Conservation (phyloP, 805 yeast species). For the Saturnispora gosingensis region DNA sequence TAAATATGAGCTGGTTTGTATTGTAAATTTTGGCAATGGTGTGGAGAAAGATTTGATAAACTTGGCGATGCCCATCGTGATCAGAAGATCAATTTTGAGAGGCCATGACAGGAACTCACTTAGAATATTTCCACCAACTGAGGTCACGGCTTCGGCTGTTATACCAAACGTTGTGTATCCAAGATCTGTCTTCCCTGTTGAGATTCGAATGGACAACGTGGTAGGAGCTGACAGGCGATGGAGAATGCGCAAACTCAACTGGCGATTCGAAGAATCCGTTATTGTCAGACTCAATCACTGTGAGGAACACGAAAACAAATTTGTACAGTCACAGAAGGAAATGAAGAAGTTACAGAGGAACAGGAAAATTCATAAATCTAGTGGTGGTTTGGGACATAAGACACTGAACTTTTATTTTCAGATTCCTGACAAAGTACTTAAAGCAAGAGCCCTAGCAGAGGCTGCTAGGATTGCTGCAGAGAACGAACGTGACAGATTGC, state of each 20-base stretch:
- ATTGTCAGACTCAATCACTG: conserved; percentile 55
- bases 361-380: conserved; percentile 20
- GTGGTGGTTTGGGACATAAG: conserved; percentile 23
- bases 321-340: conserved; percentile 36
- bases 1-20: conserved; percentile 69
- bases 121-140: conserved; percentile 93
- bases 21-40: conserved; percentile 31
- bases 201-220: conserved; percentile 70
- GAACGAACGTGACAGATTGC: conserved; percentile 4
- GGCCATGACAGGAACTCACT: conserved; percentile 82
- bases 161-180: conserved; percentile 88
- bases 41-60: conserved; percentile 25
- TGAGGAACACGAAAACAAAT: conserved; percentile 42
- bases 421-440: conserved; percentile 16
- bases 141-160: conserved; percentile 76
- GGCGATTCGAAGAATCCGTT: conserved; percentile 85
- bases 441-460: conserved; percentile 6
- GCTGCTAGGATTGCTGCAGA: conserved; percentile 1
- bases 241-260: conserved; percentile 82
- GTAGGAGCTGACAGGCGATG: conserved; percentile 56
- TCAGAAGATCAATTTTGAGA: conserved; percentile 67
- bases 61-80: conserved; percentile 53
- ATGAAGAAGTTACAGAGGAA: conserved; percentile 24
- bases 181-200: conserved; percentile 75
- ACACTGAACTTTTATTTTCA: conserved; percentile 22